Percentiles rank a stretch among this genome's conserved stretches.
Evolutionary conservation across 1,284 basidiomycete genomes (phyloP).

Genomic region (Inonotus obliquus): DNA sequence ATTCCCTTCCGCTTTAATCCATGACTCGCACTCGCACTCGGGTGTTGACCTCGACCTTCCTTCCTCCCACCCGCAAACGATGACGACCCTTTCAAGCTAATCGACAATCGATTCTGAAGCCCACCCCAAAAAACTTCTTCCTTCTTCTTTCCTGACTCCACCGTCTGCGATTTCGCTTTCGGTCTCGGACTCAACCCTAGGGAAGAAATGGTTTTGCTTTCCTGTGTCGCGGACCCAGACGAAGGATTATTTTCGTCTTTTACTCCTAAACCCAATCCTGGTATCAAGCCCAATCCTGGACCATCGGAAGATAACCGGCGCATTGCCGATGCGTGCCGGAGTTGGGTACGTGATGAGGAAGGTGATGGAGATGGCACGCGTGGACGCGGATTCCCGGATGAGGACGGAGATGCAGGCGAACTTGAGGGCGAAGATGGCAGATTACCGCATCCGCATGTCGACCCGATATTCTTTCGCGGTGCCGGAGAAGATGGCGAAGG

Average conservation of each 20-base stretch:
- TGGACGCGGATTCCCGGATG: neutral
- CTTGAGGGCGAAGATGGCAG: neutral
- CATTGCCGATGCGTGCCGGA: constrained; percentile 4
- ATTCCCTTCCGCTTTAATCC: neutral
- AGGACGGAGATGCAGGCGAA: neutral
- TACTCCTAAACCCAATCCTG: neutral
- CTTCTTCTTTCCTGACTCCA: neutral
- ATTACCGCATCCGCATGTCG: neutral
- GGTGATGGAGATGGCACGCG: neutral
- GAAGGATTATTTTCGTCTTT: neutral
- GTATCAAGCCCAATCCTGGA: neutral
- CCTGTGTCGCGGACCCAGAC: neutral
- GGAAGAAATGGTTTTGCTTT: neutral
- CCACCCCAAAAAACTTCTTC: neutral
- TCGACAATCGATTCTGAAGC: neutral
- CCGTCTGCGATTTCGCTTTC: too few species aligned
- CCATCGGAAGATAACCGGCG: constrained; percentile 2
- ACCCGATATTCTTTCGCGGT: too few species aligned
- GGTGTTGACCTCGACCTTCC: neutral
- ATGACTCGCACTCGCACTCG: neutral
- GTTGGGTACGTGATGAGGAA: constrained; percentile 2
- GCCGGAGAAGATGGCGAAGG: too few species aligned
- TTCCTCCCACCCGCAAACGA: neutral
- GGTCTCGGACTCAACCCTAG: too few species aligned
- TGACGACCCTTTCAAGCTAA: neutral